Percentiles rank a stretch among this genome's conserved stretches.
Evolutionary conservation across 352 stramenopile species (phyloP).

Genomic region (Peronospora belbahrii): DNA sequence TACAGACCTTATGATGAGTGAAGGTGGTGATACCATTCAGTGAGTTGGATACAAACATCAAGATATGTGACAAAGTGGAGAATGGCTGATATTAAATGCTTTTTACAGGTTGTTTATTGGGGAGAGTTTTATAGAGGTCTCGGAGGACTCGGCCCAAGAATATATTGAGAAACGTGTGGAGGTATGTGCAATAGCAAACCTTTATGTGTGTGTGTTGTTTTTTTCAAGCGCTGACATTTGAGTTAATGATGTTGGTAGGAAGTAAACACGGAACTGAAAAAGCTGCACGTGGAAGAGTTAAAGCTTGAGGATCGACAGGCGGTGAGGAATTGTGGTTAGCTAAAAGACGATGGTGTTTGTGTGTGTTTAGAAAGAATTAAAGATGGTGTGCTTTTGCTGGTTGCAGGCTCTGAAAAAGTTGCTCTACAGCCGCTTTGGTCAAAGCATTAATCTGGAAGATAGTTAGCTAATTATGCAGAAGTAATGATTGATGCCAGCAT

Average conservation of each 20-base stretch:
- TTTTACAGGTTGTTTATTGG: conserved; percentile 84
- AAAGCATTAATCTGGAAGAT: conserved; percentile 95
- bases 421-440: conserved; percentile 94
- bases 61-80: neutral
- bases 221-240: neutral
- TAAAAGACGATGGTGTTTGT: neutral
- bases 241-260: conserved; percentile 18
- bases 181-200: conserved; percentile 18
- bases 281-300: conserved; percentile 80
- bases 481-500: neutral
- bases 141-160: conserved; percentile 91
- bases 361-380: neutral
- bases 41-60: conserved; percentile 16
- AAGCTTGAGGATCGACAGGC: conserved; percentile 85
- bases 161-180: conserved; percentile 90
- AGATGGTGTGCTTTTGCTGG: conserved; percentile 8
- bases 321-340: conserved; percentile 28
- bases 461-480: conserved; percentile 34
- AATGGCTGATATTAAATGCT: neutral
- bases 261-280: conserved; percentile 71
- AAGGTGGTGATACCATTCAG: conserved; percentile 79
- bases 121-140: conserved; percentile 92
- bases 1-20: conserved; percentile 96
- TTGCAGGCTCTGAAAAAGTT: conserved; percentile 86
- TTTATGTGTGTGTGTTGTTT: neutral